These are phyloP conservation scores for Cladophialophora immunda DNA, from an alignment of 2,329 filamentous ascomycete genomes.

Conservation along the genomic window DNA sequence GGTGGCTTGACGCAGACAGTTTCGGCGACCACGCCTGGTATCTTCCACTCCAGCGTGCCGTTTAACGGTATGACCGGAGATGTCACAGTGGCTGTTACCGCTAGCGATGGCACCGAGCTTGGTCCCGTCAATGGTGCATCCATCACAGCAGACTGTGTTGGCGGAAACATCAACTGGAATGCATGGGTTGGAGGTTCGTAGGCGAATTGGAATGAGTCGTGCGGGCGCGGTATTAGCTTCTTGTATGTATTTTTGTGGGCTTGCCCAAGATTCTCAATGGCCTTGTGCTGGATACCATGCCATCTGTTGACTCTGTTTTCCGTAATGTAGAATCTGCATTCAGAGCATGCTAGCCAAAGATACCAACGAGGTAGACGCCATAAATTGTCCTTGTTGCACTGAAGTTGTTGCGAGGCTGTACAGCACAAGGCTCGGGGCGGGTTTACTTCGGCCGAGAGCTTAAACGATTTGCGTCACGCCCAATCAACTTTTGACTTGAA, in stretches of 20 bases:
- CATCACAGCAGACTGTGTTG: conserved; percentile 10
- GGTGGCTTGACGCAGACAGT: conserved; percentile 10
- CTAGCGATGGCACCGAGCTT: conserved; percentile 12
- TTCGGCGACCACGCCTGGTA: conserved; percentile 3
- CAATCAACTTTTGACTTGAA: neutral
- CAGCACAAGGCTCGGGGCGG: neutral
- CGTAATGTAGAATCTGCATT: neutral
- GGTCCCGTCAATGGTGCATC: conserved; percentile 15
- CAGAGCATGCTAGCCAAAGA: too few species aligned
- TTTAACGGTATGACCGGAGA: conserved; percentile 13
- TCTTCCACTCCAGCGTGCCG: conserved; percentile 22
- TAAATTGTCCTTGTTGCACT: too few species aligned
- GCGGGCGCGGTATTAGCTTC: conserved; percentile 4
- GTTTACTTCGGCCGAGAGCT: conserved; percentile 6
- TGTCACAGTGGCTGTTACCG: conserved; percentile 9
- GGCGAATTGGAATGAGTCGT: neutral
- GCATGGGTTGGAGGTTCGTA: conserved; percentile 18
- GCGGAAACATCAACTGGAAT: conserved; percentile 20
- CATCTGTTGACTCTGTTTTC: neutral
- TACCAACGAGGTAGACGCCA: too few species aligned
- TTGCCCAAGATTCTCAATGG: neutral
- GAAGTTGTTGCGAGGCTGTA: neutral
- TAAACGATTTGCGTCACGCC: neutral
- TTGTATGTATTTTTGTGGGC: neutral
- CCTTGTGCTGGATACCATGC: neutral